A percentile compares a stretch with the other conserved stretches of the same genome.
phyloP scores from a whole-genome alignment of 2,329 filamentous ascomycete species.

The Colletotrichum sp. region DNA sequence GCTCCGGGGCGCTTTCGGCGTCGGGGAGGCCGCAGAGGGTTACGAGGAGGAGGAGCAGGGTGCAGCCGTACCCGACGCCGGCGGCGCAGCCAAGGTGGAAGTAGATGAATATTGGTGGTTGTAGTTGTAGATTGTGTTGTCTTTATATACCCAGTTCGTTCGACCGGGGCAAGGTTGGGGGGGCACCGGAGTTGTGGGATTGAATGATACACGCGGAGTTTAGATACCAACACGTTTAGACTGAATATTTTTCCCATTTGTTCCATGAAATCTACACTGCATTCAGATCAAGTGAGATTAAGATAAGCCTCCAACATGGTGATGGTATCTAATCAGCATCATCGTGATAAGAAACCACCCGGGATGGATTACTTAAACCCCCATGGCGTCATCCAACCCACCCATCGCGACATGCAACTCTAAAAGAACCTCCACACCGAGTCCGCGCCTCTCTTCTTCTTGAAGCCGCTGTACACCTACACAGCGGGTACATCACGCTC shows the following conservation, averaged over 20 bases:
- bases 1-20: background rate
- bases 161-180: background rate
- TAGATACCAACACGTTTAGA: background rate
- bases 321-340: background rate
- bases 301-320: background rate
- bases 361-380: background rate
- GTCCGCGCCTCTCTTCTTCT: conserved; percentile 43
- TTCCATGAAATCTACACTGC: background rate
- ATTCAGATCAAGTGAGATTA: background rate
- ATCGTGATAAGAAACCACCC: too few species aligned
- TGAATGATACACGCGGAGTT: background rate
- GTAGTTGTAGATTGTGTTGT: background rate
- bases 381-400: background rate
- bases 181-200: background rate
- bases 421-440: conserved; percentile 54
- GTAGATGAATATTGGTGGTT: background rate
- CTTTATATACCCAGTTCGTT: background rate
- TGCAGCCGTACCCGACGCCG: conserved; percentile 9
- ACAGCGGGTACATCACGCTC: conserved; percentile 45
- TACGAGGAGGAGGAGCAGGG: background rate
- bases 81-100: conserved; percentile 9
- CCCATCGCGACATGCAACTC: conserved; percentile 6
- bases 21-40: conserved; percentile 4
- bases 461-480: conserved; percentile 47
- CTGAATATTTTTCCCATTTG: background rate